Base-by-base conservation (phyloP, 2,329 filamentous ascomycete genomes). In the Chaetomium sp. region DNA sequence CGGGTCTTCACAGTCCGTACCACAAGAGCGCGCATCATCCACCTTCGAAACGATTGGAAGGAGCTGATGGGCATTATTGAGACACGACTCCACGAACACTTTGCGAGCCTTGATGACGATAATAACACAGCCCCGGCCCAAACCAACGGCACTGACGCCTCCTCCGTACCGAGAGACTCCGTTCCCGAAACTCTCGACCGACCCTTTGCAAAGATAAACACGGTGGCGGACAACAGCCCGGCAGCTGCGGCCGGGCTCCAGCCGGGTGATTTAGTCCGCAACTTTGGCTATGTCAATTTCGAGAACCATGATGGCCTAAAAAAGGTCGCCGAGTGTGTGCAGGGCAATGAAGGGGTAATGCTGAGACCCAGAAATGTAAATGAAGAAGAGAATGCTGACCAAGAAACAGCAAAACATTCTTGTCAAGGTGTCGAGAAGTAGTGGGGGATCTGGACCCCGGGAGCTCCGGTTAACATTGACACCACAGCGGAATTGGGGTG, bases 11-110 rank as follows among this genome's bases (percentile, higher is more conserved):
- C 65, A 95, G 89, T 99, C 68, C 89, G 94, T 59, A 96, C 90
- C n/a, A 96, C 91, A 40, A 81, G 94, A 71, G 82, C 91, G 34
- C 85, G 89, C 58, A 96, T 99, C 63, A 94, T 97, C 63, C 79
- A 86, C 63, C 79, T 97, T 41, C 86, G 88, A 61, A 97, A 96
- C 68, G 94, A 99, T 71, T 92, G 96, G 75, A 96, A 95, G 69
- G 84, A 85, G 41, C 74, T 96, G 44, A 96, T 97, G 91, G 74
- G 74, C 56, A 77, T 80, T 56, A 86, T 97, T 63, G 94, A 97
- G 71, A 86, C 86, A 66, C 85, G 85, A 47, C 79, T 99, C n/a
- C 90, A 97, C 68, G 85, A 88, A 62, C 88, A 94, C 68, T 96
- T 97, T 69, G 91, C 90, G n/a, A 83, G 74, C 59, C 70, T 88